A percentile compares a stretch with the other conserved stretches of the same genome.
These are phyloP conservation scores for Aspergillus pseudoglaucus DNA, from an alignment of 2,329 filamentous ascomycete species.

Conservation along the genomic window DNA sequence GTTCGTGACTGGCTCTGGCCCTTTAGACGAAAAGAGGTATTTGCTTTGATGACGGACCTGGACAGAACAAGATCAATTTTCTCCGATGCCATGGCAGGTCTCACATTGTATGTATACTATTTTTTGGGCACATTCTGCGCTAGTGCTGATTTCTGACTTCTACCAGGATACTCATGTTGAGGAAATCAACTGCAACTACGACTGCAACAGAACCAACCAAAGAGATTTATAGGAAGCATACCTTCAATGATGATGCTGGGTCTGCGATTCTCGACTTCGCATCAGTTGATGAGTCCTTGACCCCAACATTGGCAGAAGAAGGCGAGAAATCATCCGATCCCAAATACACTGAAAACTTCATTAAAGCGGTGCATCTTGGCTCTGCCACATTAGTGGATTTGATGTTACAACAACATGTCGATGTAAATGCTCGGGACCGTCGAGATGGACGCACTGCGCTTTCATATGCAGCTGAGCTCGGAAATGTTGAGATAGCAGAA, in stretches of 20 bases:
- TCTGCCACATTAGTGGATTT: no score
- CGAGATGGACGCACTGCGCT: slow-evolving; percentile 2
- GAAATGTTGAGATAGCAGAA: neutral
- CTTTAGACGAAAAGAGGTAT: neutral
- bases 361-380: no score
- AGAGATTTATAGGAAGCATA: no score
- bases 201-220: neutral
- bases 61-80: neutral
- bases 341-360: no score
- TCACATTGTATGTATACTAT: neutral
- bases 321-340: no score
- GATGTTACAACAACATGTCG: neutral
- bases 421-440: slow-evolving; percentile 3
- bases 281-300: no score
- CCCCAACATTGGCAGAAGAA: no score
- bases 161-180: no score
- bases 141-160: no score
- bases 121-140: no score
- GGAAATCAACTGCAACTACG: neutral
- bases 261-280: neutral
- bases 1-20: neutral
- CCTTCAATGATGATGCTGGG: neutral
- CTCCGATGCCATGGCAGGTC: neutral
- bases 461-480: slow-evolving; percentile 2
- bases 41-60: neutral